phyloP scores from a whole-genome alignment of 2,329 filamentous ascomycete species.

The Iodosphaeria phyllophila region DNA sequence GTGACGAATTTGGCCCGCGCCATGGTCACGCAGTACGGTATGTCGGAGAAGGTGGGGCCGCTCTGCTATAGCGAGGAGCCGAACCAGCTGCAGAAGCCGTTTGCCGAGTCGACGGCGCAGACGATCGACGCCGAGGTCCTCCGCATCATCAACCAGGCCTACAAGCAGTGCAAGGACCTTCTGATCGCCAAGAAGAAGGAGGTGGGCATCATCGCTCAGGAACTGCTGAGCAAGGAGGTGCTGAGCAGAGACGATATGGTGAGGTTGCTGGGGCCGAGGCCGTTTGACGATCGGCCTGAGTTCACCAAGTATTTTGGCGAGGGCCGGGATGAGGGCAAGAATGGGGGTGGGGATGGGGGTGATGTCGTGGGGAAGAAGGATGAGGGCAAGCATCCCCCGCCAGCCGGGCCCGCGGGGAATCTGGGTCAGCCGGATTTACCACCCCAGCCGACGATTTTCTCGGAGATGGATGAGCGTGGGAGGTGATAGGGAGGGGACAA shows the following conservation, averaged over 20 bases:
- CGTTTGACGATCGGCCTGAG: conserved; percentile 70
- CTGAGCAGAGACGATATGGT: conserved; percentile 85
- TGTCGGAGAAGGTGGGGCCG: conserved; percentile 87
- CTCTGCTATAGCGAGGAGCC: conserved; percentile 77
- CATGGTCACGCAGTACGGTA: conserved; percentile 99
- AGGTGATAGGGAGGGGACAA: no score
- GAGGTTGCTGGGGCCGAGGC: conserved; percentile 64
- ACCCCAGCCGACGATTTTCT: conserved; percentile 11
- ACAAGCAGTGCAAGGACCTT: conserved; percentile 74
- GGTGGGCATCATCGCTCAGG: conserved; percentile 78
- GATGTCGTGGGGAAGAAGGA: no score
- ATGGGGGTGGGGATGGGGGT: no score
- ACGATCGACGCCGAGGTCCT: conserved; percentile 85
- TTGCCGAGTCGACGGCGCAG: conserved; percentile 83
- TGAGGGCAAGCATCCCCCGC: conserved; percentile 40
- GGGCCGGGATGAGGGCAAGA: conserved; percentile 21
- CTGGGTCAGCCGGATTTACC: conserved; percentile 18
- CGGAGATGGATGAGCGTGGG: no score
- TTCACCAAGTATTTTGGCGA: conserved; percentile 85
- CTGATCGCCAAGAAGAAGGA: conserved; percentile 74
- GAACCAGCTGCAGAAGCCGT: conserved; percentile 79
- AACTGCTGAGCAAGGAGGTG: conserved; percentile 81
- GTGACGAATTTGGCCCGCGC: conserved; percentile 88
- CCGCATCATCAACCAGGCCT: conserved; percentile 79
- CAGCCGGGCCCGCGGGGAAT: conserved; percentile 29